These are phyloP conservation scores for Filosporella fistucella DNA, from an alignment of 495 filamentous ascomycete species.

Conservation along the genomic window DNA sequence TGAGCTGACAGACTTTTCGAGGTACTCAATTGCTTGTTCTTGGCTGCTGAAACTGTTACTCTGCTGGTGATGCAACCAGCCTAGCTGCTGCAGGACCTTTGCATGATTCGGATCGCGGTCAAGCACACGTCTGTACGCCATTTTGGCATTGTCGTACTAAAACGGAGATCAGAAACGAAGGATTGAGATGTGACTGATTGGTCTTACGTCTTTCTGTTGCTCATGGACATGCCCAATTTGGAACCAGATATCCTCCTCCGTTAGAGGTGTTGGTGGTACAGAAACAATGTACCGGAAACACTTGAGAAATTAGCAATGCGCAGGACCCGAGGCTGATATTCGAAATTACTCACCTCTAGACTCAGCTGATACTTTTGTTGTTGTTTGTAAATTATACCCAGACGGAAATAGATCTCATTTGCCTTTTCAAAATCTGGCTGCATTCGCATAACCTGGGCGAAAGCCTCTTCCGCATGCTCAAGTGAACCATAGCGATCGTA, in stretches of 20 bases:
- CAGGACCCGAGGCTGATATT: constrained; percentile 4
- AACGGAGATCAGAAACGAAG: constrained; percentile 5
- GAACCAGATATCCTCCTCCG: constrained; percentile 99
- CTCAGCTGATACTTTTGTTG: constrained; percentile 92
- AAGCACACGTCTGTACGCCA: constrained; percentile 87
- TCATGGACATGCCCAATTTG: constrained; percentile 99
- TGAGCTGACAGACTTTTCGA: constrained; percentile 93
- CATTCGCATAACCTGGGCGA: constrained; percentile 99
- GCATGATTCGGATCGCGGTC: constrained; percentile 95
- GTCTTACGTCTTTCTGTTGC: constrained; percentile 94
- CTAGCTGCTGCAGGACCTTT: constrained; percentile 96
- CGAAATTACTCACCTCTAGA: constrained; percentile 64
- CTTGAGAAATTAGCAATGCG: constrained; percentile 41
- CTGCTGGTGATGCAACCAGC: constrained; percentile 97
- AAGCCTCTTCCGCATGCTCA: constrained; percentile 97
- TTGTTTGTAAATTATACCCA: constrained; percentile 99
- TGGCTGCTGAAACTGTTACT: constrained; percentile 84
- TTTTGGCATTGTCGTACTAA: constrained; percentile 89
- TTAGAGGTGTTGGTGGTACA: constrained; percentile 87
- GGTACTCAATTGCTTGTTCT: constrained; percentile 92
- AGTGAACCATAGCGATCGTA: constrained; percentile 97
- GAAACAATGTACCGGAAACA: constrained; percentile 98
- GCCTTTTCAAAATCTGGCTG: constrained; percentile 97
- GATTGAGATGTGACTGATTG: neutral
- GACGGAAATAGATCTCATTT: constrained; percentile 97